Evolutionary conservation across 1,284 basidiomycete species (phyloP).

Genomic region (Pseudozyma pruni): DNA sequence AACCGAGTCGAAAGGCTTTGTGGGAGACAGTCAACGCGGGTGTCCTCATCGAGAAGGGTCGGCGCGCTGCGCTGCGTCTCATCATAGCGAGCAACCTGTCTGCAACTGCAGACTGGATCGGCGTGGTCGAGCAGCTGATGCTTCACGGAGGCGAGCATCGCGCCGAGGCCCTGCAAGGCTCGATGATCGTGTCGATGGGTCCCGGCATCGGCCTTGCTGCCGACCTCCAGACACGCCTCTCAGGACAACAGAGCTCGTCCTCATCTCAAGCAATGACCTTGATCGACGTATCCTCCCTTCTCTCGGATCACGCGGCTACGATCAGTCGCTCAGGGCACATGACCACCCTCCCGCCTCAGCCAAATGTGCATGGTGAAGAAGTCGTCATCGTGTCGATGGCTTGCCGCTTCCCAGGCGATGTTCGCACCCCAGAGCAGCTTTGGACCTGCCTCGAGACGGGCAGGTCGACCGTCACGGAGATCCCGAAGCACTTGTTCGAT

Average conservation of each 20-base stretch:
- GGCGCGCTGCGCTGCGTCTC: constrained; percentile 3
- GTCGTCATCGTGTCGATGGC: constrained; percentile 50
- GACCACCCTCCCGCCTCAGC: not conserved
- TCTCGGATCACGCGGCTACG: no score
- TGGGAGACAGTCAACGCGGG: constrained; percentile 27
- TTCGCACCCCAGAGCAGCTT: constrained; percentile 38
- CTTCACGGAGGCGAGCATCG: constrained; percentile 2
- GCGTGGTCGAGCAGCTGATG: constrained; percentile 22
- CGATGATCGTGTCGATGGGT: constrained; percentile 22
- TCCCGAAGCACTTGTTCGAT: constrained; percentile 48
- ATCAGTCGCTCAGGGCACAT: no score
- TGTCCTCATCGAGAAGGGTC: constrained; percentile 5
- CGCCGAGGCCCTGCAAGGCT: no score
- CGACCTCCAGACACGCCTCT: constrained; percentile 17
- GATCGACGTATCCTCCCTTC: constrained; percentile 13
- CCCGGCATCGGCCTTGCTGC: constrained; percentile 27
- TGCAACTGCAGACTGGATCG: constrained; percentile 31
- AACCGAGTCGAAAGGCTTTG: constrained; percentile 15
- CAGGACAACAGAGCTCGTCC: not conserved
- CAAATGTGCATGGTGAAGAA: constrained; percentile 36
- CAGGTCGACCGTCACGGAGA: constrained; percentile 30
- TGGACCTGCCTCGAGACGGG: constrained; percentile 48
- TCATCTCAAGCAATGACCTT: not conserved
- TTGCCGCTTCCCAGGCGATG: constrained; percentile 50
- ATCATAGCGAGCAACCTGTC: constrained; percentile 32